Base-by-base conservation (phyloP, 2,329 filamentous ascomycete genomes). In the Graphilbum fragrans region DNA sequence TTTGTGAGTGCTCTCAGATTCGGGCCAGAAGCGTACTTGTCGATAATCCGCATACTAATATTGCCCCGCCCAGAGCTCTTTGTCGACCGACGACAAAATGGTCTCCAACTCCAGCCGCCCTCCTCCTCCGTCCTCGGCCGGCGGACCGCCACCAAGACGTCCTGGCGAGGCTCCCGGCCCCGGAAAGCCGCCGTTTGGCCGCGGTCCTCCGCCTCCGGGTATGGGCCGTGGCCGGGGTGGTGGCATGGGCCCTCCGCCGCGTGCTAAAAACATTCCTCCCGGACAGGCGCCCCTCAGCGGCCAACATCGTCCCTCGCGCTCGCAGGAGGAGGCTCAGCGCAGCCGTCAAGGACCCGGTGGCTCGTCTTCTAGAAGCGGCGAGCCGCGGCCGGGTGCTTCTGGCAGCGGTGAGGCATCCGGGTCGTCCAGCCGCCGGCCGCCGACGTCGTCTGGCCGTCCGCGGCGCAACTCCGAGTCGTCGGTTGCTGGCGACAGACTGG, bases 391-490 rank as follows among this genome's bases (percentile, higher is more conserved):
- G 2, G 29, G 20, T 19, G 8, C 25, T 8, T 29, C 9, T 8
- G 21, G n/a, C 17, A 25, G 39, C 25, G 14, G 27, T 25, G 38
- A n/a, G n/a, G n/a, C 14, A 8, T 62, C 51, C n/a, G 35, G 35
- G 35, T 32, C 29, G 7, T 34, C 7, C 11, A 19, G 32, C n/a
- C 32, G 19, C n/a, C 32, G n/a, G 32, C 35, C 53, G 45, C 55
- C 57, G 49, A 51, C 57, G 52, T 54, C 50, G 50, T 39, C 50
- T 12, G 62, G 69, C 43, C 72, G 79, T 18, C 69, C 72, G 17
- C 75, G 83, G 51, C 76, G 85, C 51, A 87, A 88, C 58, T 90
- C 85, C 3, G 85, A 90, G 44, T 86, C 83, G 0, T 90, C 85
- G 1, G 65, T 85, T 14, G 45, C 53, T n/a, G 52, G 51, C 3